Base-by-base conservation (phyloP, 805 yeast genomes). In the Diddensiella santjacobensis region DNA sequence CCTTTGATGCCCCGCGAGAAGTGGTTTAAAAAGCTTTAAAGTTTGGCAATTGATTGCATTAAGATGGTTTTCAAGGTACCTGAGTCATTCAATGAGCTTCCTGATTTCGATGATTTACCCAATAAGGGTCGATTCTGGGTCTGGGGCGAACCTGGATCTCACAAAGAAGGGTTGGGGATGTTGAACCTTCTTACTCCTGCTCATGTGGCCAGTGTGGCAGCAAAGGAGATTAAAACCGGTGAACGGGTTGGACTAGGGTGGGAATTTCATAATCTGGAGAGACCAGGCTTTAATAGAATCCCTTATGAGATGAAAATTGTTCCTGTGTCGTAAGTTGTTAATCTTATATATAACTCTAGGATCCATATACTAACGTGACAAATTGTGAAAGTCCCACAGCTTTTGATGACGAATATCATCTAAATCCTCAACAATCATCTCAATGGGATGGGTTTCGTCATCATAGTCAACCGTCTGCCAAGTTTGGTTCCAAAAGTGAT, bases 91-190 rank as follows among this genome's bases (percentile, higher is more conserved):
- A 24, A 26, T 3, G 43, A 42, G 31, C 47, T 59, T 39, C 62
- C 61, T 13, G 22, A 48, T 18, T 59, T 40, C 46, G 57, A 55
- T 37, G 53, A 57, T 15, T 51, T 59, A 3, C 56, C 58, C 3
- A 52, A 55, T 48, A 55, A 54, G 44, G 50, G 48, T 2, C 57
- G 58, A 24, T 59, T 40, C 49, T 59, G 64, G 64, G 58, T 53
- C 15, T 60, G 61, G 60, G 55, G 55, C 13, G 56, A 58, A 3
- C 57, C 59, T 1, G 63, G 63, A 11, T 58, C 62, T 8, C 53
- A 56, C 61, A 40, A 44, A 36, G 54, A 51, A 26, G 23, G 23
- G 23, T 22, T 51, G 8, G 49, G 51, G 19, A 42, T 40, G n/a
- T 26, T 41, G 19, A 45, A 49, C 13, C 44, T 44, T n/a, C 42